phyloP scores from a whole-genome alignment of 2,329 filamentous ascomycete species.

The Elsinoe perseae region DNA sequence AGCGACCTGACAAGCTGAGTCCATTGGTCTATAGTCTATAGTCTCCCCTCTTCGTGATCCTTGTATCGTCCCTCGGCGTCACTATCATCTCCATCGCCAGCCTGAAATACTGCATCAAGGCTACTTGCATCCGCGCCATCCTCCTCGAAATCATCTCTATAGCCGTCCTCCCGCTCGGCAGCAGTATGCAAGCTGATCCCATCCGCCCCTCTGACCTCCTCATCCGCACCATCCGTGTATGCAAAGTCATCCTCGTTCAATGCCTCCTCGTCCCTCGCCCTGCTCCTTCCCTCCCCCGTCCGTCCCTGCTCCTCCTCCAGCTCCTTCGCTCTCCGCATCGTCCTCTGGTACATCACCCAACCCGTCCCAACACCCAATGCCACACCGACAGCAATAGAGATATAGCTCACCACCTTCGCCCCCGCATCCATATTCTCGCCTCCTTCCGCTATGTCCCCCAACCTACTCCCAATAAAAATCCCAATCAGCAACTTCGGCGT shows the following conservation, averaged over 20 bases:
- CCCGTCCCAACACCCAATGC: constrained; percentile 68
- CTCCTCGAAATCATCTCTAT: constrained; percentile 27
- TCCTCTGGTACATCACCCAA: constrained; percentile 70
- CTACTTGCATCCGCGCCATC: constrained; percentile 37
- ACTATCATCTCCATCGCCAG: constrained; percentile 34
- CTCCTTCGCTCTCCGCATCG: constrained; percentile 42
- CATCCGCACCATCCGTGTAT: constrained; percentile 36
- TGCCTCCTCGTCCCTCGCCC: constrained; percentile 19
- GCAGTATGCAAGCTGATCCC: constrained; percentile 47
- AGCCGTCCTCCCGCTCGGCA: constrained; percentile 43
- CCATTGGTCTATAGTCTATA: background rate
- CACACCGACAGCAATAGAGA: constrained; percentile 66
- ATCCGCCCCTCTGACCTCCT: constrained; percentile 40
- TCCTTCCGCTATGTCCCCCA: constrained; percentile 75
- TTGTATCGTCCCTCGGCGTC: constrained; percentile 22
- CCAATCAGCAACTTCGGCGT: constrained; percentile 84
- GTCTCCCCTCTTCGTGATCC: constrained; percentile 3
- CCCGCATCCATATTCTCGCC: constrained; percentile 72
- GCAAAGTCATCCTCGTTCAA: constrained; percentile 32
- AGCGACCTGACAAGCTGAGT: background rate
- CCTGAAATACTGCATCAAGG: constrained; percentile 37
- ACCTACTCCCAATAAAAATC: constrained; percentile 79
- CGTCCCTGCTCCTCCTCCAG: constrained; percentile 40
- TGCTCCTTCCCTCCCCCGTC: constrained; percentile 25
- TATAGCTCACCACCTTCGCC: constrained; percentile 76